Conservation (phyloP, 192 early-diverging fungal genomes). For the Umbelopsis ramanniana region DNA sequence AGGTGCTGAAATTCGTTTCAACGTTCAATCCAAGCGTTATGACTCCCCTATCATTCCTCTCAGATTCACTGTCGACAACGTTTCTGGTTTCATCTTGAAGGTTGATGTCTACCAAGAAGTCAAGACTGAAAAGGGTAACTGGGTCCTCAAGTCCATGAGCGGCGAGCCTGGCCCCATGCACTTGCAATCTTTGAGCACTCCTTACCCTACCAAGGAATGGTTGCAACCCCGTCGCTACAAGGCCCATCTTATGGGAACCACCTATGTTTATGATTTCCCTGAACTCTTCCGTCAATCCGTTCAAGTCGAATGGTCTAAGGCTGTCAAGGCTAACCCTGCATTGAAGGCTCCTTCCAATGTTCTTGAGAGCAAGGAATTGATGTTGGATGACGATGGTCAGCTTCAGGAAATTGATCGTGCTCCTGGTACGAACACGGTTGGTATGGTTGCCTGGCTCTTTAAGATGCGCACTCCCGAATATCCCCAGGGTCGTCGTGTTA, state of each 20-base stretch:
- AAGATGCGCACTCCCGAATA: slow-evolving; percentile 91
- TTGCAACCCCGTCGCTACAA: slow-evolving; percentile 97
- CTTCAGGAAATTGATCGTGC: slow-evolving; percentile 79
- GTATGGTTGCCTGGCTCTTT: slow-evolving; percentile 97
- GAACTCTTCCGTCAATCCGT: slow-evolving; percentile 92
- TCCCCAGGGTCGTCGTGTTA: slow-evolving; percentile 81
- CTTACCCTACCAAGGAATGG: slow-evolving; percentile 93
- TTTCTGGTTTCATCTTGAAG: slow-evolving; percentile 90
- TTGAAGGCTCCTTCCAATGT: slow-evolving; percentile 64
- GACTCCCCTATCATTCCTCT: slow-evolving; percentile 72
- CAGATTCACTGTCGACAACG: slow-evolving; percentile 91
- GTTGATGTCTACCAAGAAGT: slow-evolving; percentile 93
- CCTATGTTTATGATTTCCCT: slow-evolving; percentile 99
- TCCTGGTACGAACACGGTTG: slow-evolving; percentile 88
- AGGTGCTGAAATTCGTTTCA: slow-evolving; percentile 96
- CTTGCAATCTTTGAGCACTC: slow-evolving; percentile 76
- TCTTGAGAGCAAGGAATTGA: slow-evolving; percentile 83
- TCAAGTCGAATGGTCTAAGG: slow-evolving; percentile 78
- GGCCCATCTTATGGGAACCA: slow-evolving; percentile 97
- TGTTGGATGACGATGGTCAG: slow-evolving; percentile 79
- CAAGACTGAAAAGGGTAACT: slow-evolving; percentile 78
- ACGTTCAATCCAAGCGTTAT: slow-evolving; percentile 70
- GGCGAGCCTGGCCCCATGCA: slow-evolving; percentile 81
- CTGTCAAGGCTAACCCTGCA: slow-evolving; percentile 43
- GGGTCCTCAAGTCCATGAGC: slow-evolving; percentile 86